Base-by-base conservation (phyloP, 2,329 filamentous ascomycete genomes). In the Verticillium nubilum region DNA sequence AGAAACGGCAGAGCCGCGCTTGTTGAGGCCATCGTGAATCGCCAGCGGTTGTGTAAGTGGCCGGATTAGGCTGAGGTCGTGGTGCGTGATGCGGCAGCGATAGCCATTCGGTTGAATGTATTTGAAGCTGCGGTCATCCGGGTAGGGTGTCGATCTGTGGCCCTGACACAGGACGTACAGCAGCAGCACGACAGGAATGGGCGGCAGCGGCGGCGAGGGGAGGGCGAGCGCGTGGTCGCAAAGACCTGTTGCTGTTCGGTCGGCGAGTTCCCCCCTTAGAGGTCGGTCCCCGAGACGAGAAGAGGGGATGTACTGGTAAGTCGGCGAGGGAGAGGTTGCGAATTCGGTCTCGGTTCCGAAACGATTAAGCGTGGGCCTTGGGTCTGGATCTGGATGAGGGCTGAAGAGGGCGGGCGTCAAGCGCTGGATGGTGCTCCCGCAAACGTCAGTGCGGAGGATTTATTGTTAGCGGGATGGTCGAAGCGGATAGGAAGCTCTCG, bases 1-100 rank as follows among this genome's bases (percentile, higher is more conserved):
- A 78, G 69, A 65, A 76, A 76, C 58, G 80, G 76, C 63, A 76
- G 68, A 55, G 74, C 72, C 57, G 76, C 73, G 66, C 72, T 73
- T 60, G 70, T 68, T 17, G 73, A 74, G 61, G 76, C 74, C 75
- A 79, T 78, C 42, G 42, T 37, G 17, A 23, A 50, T 50, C 19
- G 42, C 42, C 19, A 9, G 42, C n/a, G 42, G 42, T 50, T 50
- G 42, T 50, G 19, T 50, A 50, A 50, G 42, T 19, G 42, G 42
- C 42, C 42, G 42, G 42, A 50, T 23, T 50, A 50, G 42, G 42
- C 42, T 23, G 42, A 50, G 42, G n/a, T 23, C 7, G 42, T 50
- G 42, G 42, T 50, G 42, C n/a, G 42, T 19, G 42, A 23, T n/a
- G n/a, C 19, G 42, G 42, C 42, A 50, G 42, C 42, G 42, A 26